phyloP scores from a whole-genome alignment of 495 filamentous ascomycete genomes.

The Penicillium herquei region DNA sequence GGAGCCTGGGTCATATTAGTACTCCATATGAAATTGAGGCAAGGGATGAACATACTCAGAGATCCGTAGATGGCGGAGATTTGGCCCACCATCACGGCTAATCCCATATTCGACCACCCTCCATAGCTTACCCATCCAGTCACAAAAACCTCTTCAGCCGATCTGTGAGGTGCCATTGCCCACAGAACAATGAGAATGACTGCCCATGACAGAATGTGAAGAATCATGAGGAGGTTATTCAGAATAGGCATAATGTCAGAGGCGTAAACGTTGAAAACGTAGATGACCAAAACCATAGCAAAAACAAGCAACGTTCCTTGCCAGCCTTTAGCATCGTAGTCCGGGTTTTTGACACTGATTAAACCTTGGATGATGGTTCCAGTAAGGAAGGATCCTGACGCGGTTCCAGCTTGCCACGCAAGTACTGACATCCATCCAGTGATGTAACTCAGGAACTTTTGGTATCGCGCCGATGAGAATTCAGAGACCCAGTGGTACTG shows the following conservation, averaged over 20 bases:
- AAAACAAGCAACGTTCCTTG: constrained; percentile 48
- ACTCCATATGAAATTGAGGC: not conserved
- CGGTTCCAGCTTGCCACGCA: constrained; percentile 39
- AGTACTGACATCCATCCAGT: constrained; percentile 49
- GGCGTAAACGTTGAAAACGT: constrained; percentile 42
- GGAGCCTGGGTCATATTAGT: constrained; percentile 21
- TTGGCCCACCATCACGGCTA: constrained; percentile 51
- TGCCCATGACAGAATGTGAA: constrained; percentile 42
- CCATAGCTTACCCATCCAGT: constrained; percentile 46
- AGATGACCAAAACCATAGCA: constrained; percentile 36
- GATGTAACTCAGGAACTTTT: constrained; percentile 46
- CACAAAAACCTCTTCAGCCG: constrained; percentile 40
- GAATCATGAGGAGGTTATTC: constrained; percentile 35
- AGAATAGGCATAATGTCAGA: constrained; percentile 37
- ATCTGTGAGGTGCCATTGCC: constrained; percentile 36
- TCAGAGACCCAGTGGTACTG: constrained; percentile 54
- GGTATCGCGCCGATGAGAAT: constrained; percentile 39
- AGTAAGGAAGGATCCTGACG: constrained; percentile 40
- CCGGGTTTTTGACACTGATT: constrained; percentile 34
- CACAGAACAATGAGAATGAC: constrained; percentile 36
- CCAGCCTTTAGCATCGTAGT: constrained; percentile 35
- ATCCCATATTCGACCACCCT: constrained; percentile 46
- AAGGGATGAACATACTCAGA: constrained; percentile 18
- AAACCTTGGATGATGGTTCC: constrained; percentile 47
- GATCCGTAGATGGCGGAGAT: constrained; percentile 38